Conservation (phyloP, 2,329 filamentous ascomycete genomes). For the Curvularia eragrostidis region DNA sequence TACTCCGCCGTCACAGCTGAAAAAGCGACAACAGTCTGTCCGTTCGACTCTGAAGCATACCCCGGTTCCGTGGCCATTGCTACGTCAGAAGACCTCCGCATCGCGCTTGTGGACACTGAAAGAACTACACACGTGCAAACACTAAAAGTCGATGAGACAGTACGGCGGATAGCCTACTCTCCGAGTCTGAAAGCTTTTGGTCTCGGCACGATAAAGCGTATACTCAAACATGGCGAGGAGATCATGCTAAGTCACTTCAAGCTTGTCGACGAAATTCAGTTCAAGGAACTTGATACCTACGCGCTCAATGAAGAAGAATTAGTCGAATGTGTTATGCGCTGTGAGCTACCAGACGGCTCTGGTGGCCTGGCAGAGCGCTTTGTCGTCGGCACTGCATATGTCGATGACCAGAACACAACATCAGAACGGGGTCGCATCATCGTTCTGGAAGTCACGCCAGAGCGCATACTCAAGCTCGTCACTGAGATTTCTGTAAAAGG, state of each 20-base stretch:
- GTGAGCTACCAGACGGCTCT: conserved; percentile 69
- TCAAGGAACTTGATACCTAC: conserved; percentile 77
- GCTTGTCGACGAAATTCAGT: conserved; percentile 88
- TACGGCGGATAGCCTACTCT: conserved; percentile 87
- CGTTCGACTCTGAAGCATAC: conserved; percentile 82
- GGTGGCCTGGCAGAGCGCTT: conserved; percentile 74
- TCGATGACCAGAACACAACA: conserved; percentile 65
- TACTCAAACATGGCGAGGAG: conserved; percentile 74
- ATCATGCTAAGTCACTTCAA: conserved; percentile 80
- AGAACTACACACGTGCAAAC: conserved; percentile 87
- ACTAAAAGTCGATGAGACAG: conserved; percentile 78
- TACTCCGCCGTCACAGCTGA: conserved; percentile 95
- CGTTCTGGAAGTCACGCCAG: conserved; percentile 79
- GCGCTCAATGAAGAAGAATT: conserved; percentile 72
- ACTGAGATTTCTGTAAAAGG: conserved; percentile 74
- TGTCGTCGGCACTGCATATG: conserved; percentile 85
- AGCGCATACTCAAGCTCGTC: conserved; percentile 75
- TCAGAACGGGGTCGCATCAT: conserved; percentile 75
- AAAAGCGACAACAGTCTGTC: conserved; percentile 79
- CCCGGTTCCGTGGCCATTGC: conserved; percentile 82
- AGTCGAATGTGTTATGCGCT: conserved; percentile 82
- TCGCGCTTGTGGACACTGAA: conserved; percentile 82
- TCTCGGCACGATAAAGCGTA: conserved; percentile 81
- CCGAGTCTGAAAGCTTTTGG: conserved; percentile 80
- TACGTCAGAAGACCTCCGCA: conserved; percentile 75